Conservation (phyloP, 2,329 filamentous ascomycete species). For the Diaporthe nobilis region DNA sequence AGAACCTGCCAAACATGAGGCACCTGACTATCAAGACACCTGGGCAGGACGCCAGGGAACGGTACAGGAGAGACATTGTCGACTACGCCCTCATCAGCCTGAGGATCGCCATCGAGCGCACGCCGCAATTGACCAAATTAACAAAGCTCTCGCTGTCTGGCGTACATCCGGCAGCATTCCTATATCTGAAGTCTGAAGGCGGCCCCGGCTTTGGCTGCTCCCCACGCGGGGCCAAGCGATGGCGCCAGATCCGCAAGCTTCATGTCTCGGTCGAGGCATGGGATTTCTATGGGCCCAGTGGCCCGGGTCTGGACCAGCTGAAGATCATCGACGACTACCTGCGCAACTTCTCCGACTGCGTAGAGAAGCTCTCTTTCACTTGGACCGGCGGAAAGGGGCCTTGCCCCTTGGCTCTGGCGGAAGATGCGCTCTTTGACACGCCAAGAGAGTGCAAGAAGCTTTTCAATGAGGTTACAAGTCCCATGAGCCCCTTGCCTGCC, state of each 20-base stretch:
- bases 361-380: slow-evolving; percentile 81
- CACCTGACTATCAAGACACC: slow-evolving; percentile 85
- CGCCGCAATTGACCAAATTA: slow-evolving; percentile 72
- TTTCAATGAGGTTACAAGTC: slow-evolving; percentile 74
- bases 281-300: slow-evolving; percentile 71
- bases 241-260: slow-evolving; percentile 83
- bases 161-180: slow-evolving; percentile 81
- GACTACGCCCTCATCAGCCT: slow-evolving; percentile 92
- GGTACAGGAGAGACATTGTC: slow-evolving; percentile 82
- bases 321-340: slow-evolving; percentile 88
- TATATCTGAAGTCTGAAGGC: slow-evolving; percentile 77
- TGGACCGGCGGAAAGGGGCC: slow-evolving; percentile 83
- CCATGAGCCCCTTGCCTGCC: slow-evolving; percentile 73
- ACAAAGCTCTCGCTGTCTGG: slow-evolving; percentile 79
- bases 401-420: slow-evolving; percentile 78
- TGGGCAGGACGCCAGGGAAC: slow-evolving; percentile 76
- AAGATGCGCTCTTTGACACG: slow-evolving; percentile 78
- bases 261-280: slow-evolving; percentile 80
- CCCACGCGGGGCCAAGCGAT: slow-evolving; percentile 79
- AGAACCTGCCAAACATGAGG: slow-evolving; percentile 76
- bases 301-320: slow-evolving; percentile 75
- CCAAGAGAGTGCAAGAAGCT: slow-evolving; percentile 68
- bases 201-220: slow-evolving; percentile 80
- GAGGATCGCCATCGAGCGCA: slow-evolving; percentile 84
- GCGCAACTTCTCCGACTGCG: slow-evolving; percentile 73